Percentiles rank a stretch among this genome's conserved stretches.
Evolutionary conservation across 1,284 basidiomycete species (phyloP).

Genomic region (Cystobasidium sp.): DNA sequence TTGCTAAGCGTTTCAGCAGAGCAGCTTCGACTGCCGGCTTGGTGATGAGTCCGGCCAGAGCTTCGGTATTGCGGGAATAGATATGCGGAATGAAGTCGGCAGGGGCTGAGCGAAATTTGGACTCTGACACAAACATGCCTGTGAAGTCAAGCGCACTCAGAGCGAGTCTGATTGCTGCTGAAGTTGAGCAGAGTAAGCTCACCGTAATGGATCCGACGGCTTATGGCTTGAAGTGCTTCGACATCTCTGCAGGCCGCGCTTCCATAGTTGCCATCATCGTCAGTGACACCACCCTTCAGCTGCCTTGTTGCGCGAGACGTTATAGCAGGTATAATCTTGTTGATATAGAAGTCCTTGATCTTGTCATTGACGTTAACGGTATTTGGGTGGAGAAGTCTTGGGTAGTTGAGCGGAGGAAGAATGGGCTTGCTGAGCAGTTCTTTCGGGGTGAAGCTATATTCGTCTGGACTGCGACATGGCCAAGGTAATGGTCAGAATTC

Average conservation of each 20-base stretch:
- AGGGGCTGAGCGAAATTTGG: constrained; percentile 86
- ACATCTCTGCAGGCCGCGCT: constrained; percentile 91
- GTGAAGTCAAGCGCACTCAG: constrained; percentile 22
- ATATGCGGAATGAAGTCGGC: constrained; percentile 91
- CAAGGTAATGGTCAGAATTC: not conserved
- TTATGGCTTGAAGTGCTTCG: constrained; percentile 90
- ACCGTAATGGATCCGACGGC: constrained; percentile 97
- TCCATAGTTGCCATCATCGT: constrained; percentile 97
- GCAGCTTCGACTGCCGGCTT: constrained; percentile 93
- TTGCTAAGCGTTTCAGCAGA: constrained; percentile 80
- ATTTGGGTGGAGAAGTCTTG: constrained; percentile 74
- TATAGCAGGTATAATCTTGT: constrained; percentile 79
- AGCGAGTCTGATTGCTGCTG: not conserved
- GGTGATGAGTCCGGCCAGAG: constrained; percentile 78
- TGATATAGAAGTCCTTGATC: constrained; percentile 87
- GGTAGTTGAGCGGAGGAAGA: constrained; percentile 75
- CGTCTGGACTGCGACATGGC: constrained; percentile 75
- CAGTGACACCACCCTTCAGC: constrained; percentile 66
- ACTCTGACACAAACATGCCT: constrained; percentile 99
- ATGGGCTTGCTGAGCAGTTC: constrained; percentile 80
- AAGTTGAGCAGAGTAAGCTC: constrained; percentile 52
- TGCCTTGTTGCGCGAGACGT: constrained; percentile 69
- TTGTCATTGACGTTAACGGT: constrained; percentile 87
- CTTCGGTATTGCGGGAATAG: constrained; percentile 70
- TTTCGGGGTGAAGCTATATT: constrained; percentile 85